A percentile compares a stretch with the other conserved stretches of the same genome.
These are phyloP conservation scores for Penicillium parvum DNA, from an alignment of 495 filamentous ascomycete genomes.

Conservation along the genomic window DNA sequence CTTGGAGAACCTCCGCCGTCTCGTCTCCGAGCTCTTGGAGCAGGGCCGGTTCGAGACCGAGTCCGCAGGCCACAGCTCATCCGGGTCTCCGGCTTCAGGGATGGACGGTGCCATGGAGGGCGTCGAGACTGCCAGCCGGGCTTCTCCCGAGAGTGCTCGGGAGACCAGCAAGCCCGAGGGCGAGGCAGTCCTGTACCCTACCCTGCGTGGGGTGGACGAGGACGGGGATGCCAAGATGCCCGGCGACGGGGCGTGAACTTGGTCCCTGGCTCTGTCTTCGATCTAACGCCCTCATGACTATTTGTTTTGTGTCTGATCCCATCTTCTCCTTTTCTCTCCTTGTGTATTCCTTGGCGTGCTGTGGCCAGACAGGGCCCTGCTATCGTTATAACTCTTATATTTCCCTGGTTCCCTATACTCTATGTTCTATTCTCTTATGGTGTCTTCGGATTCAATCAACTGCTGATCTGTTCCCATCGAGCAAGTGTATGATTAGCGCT, in stretches of 20 bases:
- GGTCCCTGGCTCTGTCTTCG: neutral
- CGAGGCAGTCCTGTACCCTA: slow-evolving; percentile 43
- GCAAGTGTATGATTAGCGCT: slow-evolving; percentile 9
- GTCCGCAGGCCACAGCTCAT: slow-evolving; percentile 7
- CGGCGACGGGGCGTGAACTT: slow-evolving; percentile 17
- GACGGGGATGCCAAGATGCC: slow-evolving; percentile 42
- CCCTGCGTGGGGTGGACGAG: slow-evolving; percentile 40
- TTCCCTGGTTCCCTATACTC: no score
- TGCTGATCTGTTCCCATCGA: slow-evolving; percentile 10
- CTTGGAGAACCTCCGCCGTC: slow-evolving; percentile 68
- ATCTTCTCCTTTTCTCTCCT: slow-evolving; percentile 5
- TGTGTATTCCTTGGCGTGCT: slow-evolving; percentile 5
- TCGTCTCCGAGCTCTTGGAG: slow-evolving; percentile 61
- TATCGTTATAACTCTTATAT: slow-evolving; percentile 3
- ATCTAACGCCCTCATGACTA: slow-evolving; percentile 27
- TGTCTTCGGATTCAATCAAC: neutral
- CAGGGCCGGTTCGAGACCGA: slow-evolving; percentile 56
- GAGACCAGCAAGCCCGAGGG: slow-evolving; percentile 21
- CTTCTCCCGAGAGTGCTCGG: slow-evolving; percentile 13
- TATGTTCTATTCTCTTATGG: neutral
- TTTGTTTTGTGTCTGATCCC: slow-evolving; percentile 9
- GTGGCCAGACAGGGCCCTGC: no score
- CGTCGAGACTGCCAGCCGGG: slow-evolving; percentile 26
- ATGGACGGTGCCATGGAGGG: slow-evolving; percentile 41
- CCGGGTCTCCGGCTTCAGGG: slow-evolving; percentile 17